phyloP scores from a whole-genome alignment of 2,329 filamentous ascomycete species.

The Penicillium sp. region DNA sequence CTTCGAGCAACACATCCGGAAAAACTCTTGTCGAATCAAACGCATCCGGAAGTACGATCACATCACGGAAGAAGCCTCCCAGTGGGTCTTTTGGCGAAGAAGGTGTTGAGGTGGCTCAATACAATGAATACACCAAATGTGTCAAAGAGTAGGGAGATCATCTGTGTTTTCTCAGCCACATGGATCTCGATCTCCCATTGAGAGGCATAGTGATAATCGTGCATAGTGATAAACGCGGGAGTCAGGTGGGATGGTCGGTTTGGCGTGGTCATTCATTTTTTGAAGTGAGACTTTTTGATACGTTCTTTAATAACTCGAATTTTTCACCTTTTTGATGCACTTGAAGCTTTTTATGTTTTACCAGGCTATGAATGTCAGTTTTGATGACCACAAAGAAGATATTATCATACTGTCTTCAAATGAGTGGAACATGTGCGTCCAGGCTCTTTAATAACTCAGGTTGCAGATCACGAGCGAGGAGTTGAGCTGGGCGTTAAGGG shows the following conservation, averaged over 20 bases:
- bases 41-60: background rate
- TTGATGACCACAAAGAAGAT: too few relatives aligned
- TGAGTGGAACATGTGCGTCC: too few relatives aligned
- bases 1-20: constrained; percentile 13
- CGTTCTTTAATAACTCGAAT: background rate
- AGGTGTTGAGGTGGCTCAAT: constrained; percentile 7
- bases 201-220: background rate
- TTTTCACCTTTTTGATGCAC: background rate
- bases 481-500: background rate
- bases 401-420: too few relatives aligned
- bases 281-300: background rate
- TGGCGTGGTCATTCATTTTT: background rate
- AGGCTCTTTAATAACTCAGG: background rate
- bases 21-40: constrained; percentile 9
- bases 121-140: constrained; percentile 1
- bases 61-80: background rate
- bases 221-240: background rate
- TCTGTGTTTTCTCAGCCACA: background rate
- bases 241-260: background rate
- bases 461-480: background rate
- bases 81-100: constrained; percentile 2
- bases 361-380: too few relatives aligned
- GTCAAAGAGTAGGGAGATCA: background rate
- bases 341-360: too few relatives aligned
- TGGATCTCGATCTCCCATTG: background rate